Conservation (phyloP, 2,329 filamentous ascomycete species). For the Colletotrichum orbiculare region DNA sequence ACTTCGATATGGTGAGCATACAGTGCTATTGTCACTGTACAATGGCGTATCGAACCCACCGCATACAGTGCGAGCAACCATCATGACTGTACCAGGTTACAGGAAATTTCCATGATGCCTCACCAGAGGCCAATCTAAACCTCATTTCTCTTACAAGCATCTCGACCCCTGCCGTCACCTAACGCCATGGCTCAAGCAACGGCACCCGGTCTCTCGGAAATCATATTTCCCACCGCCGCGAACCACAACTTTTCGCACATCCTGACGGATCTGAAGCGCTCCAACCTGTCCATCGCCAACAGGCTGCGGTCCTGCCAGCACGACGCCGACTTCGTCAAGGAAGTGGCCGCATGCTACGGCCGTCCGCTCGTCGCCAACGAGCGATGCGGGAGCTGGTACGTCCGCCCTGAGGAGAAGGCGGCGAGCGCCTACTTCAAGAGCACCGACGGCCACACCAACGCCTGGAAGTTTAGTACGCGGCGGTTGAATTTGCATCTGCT, state of each 20-base stretch:
- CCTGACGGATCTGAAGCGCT: slow-evolving; percentile 78
- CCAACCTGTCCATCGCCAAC: slow-evolving; percentile 82
- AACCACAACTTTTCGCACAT: slow-evolving; percentile 76
- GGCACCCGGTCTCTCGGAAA: slow-evolving; percentile 48
- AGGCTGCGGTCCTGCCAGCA: slow-evolving; percentile 81
- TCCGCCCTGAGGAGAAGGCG: slow-evolving; percentile 70
- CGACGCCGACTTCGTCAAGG: slow-evolving; percentile 80
- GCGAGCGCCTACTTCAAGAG: slow-evolving; percentile 96
- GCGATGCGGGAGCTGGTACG: slow-evolving; percentile 96
- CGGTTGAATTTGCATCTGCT: slow-evolving; percentile 87
- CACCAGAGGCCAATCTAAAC: not conserved
- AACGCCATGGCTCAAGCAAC: slow-evolving; percentile 15
- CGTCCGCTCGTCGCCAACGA: slow-evolving; percentile 91
- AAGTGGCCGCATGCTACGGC: slow-evolving; percentile 64
- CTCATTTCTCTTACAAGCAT: slow-evolving; percentile 3
- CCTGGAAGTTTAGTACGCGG: slow-evolving; percentile 90
- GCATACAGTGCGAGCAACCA: not conserved
- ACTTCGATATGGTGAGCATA: too few relatives aligned
- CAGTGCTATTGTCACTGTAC: too few relatives aligned
- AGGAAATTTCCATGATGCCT: slow-evolving; percentile 2
- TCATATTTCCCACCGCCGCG: slow-evolving; percentile 62
- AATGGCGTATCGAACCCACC: too few relatives aligned
- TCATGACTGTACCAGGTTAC: not conserved
- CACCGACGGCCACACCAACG: slow-evolving; percentile 90
- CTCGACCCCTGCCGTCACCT: not conserved